Conservation (phyloP, 257 asterid species). For the Oldenlandia corymbosa region DNA sequence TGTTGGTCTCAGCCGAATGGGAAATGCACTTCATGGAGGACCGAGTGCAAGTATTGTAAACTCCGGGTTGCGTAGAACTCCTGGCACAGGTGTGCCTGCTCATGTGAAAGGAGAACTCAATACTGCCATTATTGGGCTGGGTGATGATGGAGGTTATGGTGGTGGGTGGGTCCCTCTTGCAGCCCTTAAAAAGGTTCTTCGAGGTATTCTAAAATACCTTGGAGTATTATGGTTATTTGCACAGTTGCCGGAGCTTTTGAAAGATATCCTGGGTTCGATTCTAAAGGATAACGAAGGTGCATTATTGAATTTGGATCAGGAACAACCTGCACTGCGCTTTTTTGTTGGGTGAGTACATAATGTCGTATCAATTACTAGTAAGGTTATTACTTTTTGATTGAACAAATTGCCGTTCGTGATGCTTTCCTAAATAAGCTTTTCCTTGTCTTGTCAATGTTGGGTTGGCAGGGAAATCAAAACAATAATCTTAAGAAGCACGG, state of each 20-base stretch:
- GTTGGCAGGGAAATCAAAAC: not conserved
- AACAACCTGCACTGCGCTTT: slow-evolving; percentile 99
- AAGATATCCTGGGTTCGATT: slow-evolving; percentile 96
- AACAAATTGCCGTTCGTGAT: not conserved
- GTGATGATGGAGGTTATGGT: slow-evolving; percentile 99
- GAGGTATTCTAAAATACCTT: slow-evolving; percentile 95
- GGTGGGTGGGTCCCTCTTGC: slow-evolving; percentile 99
- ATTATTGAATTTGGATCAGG: slow-evolving; percentile 90
- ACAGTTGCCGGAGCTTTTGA: slow-evolving; percentile 90
- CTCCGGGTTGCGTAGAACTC: slow-evolving; percentile 60
- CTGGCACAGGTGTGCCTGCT: slow-evolving; percentile 92
- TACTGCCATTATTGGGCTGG: slow-evolving; percentile 98
- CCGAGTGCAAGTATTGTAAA: slow-evolving; percentile 45
- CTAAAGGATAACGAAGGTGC: slow-evolving; percentile 97
- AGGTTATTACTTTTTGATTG: not conserved
- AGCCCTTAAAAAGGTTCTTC: slow-evolving; percentile 92
- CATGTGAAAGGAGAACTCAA: slow-evolving; percentile 94
- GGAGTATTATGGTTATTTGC: slow-evolving; percentile 99
- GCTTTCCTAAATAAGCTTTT: not conserved
- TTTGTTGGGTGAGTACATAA: slow-evolving; percentile 77
- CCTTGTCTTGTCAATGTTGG: not conserved
- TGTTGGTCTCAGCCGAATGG: slow-evolving; percentile 63
- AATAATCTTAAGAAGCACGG: not conserved
- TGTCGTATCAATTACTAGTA: not conserved
- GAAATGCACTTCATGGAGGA: slow-evolving; percentile 63